Percentiles rank a stretch among this genome's conserved stretches.
Conservation (phyloP, 441 rosid species). For the Erodium trifolium region DNA sequence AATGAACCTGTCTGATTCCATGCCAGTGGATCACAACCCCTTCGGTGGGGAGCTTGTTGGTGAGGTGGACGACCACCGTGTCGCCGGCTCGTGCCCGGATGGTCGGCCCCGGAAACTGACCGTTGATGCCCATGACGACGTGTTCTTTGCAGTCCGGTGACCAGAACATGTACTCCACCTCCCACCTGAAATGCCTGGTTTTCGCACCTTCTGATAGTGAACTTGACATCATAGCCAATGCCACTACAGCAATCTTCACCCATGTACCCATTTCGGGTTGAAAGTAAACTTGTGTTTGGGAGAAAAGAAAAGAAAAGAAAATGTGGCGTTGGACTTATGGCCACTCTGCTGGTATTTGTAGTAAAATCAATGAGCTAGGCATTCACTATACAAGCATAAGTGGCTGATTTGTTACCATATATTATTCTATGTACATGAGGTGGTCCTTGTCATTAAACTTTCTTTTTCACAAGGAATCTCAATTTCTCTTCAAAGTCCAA, state of each 20-base stretch:
- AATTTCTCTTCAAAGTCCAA: no score
- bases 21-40: conserved; percentile 21
- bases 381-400: no score
- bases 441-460: no score
- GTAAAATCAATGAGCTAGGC: no score
- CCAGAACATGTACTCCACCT: conserved; percentile 49
- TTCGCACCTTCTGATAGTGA: conserved; percentile 7
- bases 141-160: conserved; percentile 62
- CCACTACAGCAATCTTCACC: not conserved
- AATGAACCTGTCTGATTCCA: conserved; percentile 33
- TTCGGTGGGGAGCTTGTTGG: conserved; percentile 60
- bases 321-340: no score
- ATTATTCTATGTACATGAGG: no score
- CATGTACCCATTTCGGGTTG: not conserved
- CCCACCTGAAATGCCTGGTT: conserved; percentile 42
- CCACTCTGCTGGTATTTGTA: no score
- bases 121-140: conserved; percentile 62
- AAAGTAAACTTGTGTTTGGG: no score
- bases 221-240: not conserved
- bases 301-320: not conserved
- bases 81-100: conserved; percentile 57
- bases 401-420: no score
- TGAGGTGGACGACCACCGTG: conserved; percentile 43
- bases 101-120: conserved; percentile 77
- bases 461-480: no score